Base-by-base conservation (phyloP, 208 protist species). In the Acanthamoeba polyphaga region DNA sequence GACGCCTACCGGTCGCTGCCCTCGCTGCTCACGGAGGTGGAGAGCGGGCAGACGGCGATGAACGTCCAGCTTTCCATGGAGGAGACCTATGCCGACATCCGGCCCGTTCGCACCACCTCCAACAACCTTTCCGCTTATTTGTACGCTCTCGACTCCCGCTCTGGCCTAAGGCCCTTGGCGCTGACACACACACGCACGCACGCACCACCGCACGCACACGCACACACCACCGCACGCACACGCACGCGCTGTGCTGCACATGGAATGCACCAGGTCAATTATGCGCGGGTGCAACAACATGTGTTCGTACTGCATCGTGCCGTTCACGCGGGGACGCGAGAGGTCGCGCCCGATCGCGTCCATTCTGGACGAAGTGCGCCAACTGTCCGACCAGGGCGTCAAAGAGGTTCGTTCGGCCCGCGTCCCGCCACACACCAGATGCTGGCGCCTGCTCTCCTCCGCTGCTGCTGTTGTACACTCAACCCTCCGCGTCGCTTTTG, bases 221-320 rank as follows among this genome's bases (percentile, higher is more conserved):
- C 43, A 4, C 43, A 49, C 43, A 49, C 43, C 43, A 49, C 43
- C 43, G 2, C 43, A 49, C 49, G 43, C 17, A 2, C 1, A 2
- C 22, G 13, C 12, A 27, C 19, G 6, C 58, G 58, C 2, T 62
- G 13, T 15, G 53, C 2, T 46, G 1, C n/a, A 82, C 62, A 27
- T 19, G 19, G 53, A 7, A 13, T 10, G 9, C 9, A 7, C 15
- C 29, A 91, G 85, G 58, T 91, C 97, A 9, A 98, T 98, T 80
- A 98, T 98, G 97, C 96, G 98, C 70, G 98, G 98, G 17, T 98
- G 98, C 95, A 97, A 98, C 93, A 99, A 99, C 96, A 99, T 98
- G 98, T 99, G 98, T 96, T 96, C 95, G 6, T 99, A 97, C 88
- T 99, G 98, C 87, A 98, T 99, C 27, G 98, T 99, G 51, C 98